These are phyloP conservation scores for Mycena latifolia DNA, from an alignment of 768 basidiomycete genomes.

Conservation along the genomic window DNA sequence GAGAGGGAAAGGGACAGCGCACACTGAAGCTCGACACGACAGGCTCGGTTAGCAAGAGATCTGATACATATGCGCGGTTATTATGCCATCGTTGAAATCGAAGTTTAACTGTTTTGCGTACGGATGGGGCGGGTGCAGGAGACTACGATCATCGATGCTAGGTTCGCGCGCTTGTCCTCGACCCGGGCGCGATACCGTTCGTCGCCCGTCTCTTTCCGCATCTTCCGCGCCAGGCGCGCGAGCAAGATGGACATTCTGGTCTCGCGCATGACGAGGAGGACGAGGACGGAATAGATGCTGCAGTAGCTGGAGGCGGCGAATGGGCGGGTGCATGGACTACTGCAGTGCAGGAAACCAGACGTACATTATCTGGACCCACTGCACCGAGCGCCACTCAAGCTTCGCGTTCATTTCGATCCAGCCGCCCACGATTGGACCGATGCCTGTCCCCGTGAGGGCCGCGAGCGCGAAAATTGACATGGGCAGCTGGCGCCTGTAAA, in stretches of 20 bases:
- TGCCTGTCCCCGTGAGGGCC: slow-evolving; percentile 70
- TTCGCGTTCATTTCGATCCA: slow-evolving; percentile 73
- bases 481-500: slow-evolving; percentile 75
- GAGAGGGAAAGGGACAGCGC: slow-evolving; percentile 50
- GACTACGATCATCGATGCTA: slow-evolving; percentile 71
- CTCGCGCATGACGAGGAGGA: slow-evolving; percentile 74
- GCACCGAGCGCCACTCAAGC: slow-evolving; percentile 86
- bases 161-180: slow-evolving; percentile 66
- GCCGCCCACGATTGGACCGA: slow-evolving; percentile 74
- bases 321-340: too few species aligned
- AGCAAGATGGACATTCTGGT: slow-evolving; percentile 82
- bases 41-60: slow-evolving; percentile 78
- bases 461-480: slow-evolving; percentile 80
- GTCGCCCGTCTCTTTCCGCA: slow-evolving; percentile 77
- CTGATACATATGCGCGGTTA: slow-evolving; percentile 47
- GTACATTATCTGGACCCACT: slow-evolving; percentile 83
- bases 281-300: slow-evolving; percentile 60
- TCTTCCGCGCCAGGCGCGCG: slow-evolving; percentile 68
- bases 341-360: too few species aligned
- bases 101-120: too few species aligned
- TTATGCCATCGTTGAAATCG: background rate
- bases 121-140: slow-evolving; percentile 80
- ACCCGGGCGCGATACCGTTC: slow-evolving; percentile 69
- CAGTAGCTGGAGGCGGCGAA: slow-evolving; percentile 54
- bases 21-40: slow-evolving; percentile 82